Evolutionary conservation across 768 basidiomycete species (phyloP).

Genomic region (Harrya chromipes): DNA sequence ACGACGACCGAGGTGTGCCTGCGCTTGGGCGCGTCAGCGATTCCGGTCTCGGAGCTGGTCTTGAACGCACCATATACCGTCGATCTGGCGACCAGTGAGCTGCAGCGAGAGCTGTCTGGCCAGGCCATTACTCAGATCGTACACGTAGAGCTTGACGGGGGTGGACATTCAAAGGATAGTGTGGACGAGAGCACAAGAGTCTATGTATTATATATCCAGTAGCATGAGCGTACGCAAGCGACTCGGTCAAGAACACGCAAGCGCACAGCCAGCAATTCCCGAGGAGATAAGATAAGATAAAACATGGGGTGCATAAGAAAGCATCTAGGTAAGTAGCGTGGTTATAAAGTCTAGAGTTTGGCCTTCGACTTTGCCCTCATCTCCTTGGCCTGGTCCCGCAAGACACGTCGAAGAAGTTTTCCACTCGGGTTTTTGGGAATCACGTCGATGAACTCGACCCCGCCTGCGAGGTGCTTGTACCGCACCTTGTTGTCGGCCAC

Average conservation of each 20-base stretch:
- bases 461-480: conserved; percentile 60
- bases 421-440: conserved; percentile 68
- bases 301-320: neutral
- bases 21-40: conserved; percentile 9
- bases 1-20: conserved; percentile 95
- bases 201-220: too few relatives aligned
- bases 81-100: conserved; percentile 85
- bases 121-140: conserved; percentile 87
- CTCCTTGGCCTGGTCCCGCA: conserved; percentile 49
- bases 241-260: neutral
- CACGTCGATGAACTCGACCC: conserved; percentile 50
- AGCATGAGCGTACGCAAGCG: conserved; percentile 16
- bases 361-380: conserved; percentile 17
- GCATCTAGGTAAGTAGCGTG: too few relatives aligned
- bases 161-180: conserved; percentile 13
- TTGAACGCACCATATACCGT: conserved; percentile 79
- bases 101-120: conserved; percentile 75
- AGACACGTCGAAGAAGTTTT: conserved; percentile 48
- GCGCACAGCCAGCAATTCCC: too few relatives aligned
- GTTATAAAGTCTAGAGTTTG: conserved; percentile 16
- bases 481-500: conserved; percentile 52
- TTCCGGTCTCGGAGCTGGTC: neutral
- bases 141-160: conserved; percentile 79
- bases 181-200: neutral
- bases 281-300: conserved; percentile 22